Evolutionary conservation across 2,329 filamentous ascomycete species (phyloP), one percentile per base, ranked within the genome.

Genomic region (Endoconidiophora polonica): DNA sequence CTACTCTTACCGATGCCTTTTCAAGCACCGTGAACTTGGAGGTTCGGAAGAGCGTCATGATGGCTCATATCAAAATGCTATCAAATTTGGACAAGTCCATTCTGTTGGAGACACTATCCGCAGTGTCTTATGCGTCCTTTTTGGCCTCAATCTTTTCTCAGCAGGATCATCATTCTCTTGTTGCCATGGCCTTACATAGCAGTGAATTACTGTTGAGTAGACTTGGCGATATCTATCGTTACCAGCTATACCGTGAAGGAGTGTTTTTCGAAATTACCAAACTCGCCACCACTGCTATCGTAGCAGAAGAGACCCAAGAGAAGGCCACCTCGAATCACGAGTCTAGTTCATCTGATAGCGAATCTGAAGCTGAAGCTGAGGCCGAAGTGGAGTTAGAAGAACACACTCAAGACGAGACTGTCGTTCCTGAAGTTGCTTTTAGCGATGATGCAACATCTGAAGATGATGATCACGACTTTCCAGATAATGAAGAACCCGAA

Each of bases 1-100:
- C 91, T 0, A 98, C 91, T 2, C 69, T 98, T 55, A 96, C 91
- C 26, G 88, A 98, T 62, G 90, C 88, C 0, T 98, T 94, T 61
- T 95, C 91, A 9, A 96, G 91, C 64, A 98, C 91, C 0, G 90
- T 98, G 55, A 98, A 98, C 60, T 68, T 96, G 14, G 86, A 79
- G 51, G 91, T 98, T 39, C 83, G 93, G 20, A 86, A 96, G 61
- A 95, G 94, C 65, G 91, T 98, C 2, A 72, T 98, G 33, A 86
- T 79, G 18, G 91, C 90, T n/a, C 91, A 98, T 60, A 69, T 96
- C 42, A 96, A 96, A 67, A 96, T 98, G 86, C 74, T 98, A 7
- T 94, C 87, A 10, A 94, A 95, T 56, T 68, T 98, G n/a, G 86
- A 95, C 57, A 79, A 78, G 41, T 72, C 75, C 37, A 86, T 98